Evolutionary conservation across 192 early-diverging fungal genomes (phyloP), one percentile per base, ranked within the genome.

Genomic region (Gaertneriomyces sp.): DNA sequence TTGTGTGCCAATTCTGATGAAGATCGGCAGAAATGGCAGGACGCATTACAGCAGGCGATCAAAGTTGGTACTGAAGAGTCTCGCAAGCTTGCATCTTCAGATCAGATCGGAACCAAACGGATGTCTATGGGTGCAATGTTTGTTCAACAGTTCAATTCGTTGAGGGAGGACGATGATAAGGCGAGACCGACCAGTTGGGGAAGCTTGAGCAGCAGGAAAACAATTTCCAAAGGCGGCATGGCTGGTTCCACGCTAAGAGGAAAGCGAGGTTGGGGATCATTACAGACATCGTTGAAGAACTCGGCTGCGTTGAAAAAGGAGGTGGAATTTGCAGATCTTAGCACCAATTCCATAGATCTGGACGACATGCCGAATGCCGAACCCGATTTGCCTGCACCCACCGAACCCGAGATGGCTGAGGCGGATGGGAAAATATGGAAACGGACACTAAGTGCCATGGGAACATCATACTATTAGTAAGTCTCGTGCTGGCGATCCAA

Each of bases 361-460:
- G 50, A 51, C 7, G 5, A 12, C 1, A 55, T 40, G 39, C 16
- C 0, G 9, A 33, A 61, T 10, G 20, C 16, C 58, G 25, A 12
- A 55, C 25, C 44, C 9, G 11, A 17, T 16, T 19, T 55, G 4
- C 12, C 20, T 19, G 52, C 25, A 61, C 42, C 16, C 4, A 38
- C 43, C 47, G 69, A 80, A 42, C 82, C 82, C 12, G 82, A 81
- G 6, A 67, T 70, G 42, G 82, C 81, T 25, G 75, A 81, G 43
- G 77, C 79, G 14, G 33, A 61, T n/a, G 82, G 82, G 1, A 58
- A 60, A 16, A 65, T 79, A 5, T 81, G 74, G 72, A 79, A 75
- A 50, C 52, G 68, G 42, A 60, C 82, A 2, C 38, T 74, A 7
- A 71, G 79, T n/a, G 79, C 82, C n/a, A 79, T 69, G 58, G 75